Evolutionary conservation across 164 flowering plant genomes (phyloP).

Genomic region (Vitis amurensis): DNA sequence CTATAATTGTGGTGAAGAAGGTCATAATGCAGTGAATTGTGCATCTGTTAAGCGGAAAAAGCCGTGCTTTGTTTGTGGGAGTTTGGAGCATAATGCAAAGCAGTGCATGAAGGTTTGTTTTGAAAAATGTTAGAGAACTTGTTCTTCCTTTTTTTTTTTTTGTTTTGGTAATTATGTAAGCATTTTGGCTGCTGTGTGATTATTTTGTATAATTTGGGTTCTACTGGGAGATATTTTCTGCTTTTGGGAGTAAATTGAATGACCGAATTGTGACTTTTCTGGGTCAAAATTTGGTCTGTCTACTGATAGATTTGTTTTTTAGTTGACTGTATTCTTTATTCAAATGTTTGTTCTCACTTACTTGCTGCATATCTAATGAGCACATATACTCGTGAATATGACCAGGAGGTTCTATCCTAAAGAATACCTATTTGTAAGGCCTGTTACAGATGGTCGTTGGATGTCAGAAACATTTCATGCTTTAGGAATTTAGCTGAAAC

Average conservation of each 20-base stretch:
- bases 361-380: too few species aligned
- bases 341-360: too few species aligned
- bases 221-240: background rate
- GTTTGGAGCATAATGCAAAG: conserved; percentile 70
- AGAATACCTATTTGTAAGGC: background rate
- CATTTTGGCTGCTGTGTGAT: background rate
- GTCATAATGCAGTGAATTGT: conserved; percentile 33
- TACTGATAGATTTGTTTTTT: too few species aligned
- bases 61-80: conserved; percentile 94
- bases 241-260: background rate
- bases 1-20: conserved; percentile 49
- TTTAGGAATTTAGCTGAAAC: background rate
- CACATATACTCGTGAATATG: too few species aligned
- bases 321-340: too few species aligned
- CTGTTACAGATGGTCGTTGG: background rate
- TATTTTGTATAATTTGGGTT: too few species aligned
- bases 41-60: conserved; percentile 30
- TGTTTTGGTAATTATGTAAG: background rate
- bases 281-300: too few species aligned
- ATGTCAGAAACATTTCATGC: background rate
- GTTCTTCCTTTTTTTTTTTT: background rate
- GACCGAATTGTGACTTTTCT: too few species aligned
- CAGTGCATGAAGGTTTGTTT: conserved; percentile 69
- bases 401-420: too few species aligned
- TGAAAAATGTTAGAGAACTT: background rate